Base-by-base conservation (phyloP, 1,284 basidiomycete genomes). In the Ustilago curta region DNA sequence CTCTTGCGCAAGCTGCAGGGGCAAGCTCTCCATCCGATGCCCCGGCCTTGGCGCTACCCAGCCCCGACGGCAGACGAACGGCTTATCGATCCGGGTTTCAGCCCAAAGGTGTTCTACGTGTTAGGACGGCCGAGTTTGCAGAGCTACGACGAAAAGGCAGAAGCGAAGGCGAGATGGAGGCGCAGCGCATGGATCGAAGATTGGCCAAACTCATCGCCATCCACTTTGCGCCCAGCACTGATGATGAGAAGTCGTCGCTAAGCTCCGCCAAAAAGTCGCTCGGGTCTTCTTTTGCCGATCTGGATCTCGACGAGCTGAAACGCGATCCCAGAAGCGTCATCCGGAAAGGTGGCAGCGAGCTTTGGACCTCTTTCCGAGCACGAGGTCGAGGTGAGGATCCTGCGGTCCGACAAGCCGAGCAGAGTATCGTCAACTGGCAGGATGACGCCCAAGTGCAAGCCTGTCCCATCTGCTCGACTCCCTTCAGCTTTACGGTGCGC, bases 401-500 rank as follows among this genome's bases (percentile, higher is more conserved):
- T 6, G 64, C 60, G 23, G 68, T 61, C 18, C 67, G 81, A 11
- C 68, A 70, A 14, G 74, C 78, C 1, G 96, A 99, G 85, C 95
- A 97, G 86, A 88, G 88, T 35, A 95, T 99, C 77, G 94, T 97
- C 4, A 94, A 94, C 14, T 99, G 96, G 96, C 91, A 97, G 84
- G 91, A 92, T 40, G 96, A 97, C 81, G 87, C 88, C 0, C 84
- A 88, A 11, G 92, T 91, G 0, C 89, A 89, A 32, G 90, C 90
- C 59, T 98, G 95, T 86, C 91, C 92, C 1, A 87, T 95, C 70
- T 99, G 96, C 89, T 92, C 91, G 35, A 89, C 93, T 0, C 89
- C 91, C 0, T 99, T 99, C 83, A 91, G 93, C 1, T 86, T 99
- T 1, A 93, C 93, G 0, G 96, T 94, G 68, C 90, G 96, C 18